Evolutionary conservation across 257 asterid species (phyloP).

Genomic region (Lavandula angustifolia): DNA sequence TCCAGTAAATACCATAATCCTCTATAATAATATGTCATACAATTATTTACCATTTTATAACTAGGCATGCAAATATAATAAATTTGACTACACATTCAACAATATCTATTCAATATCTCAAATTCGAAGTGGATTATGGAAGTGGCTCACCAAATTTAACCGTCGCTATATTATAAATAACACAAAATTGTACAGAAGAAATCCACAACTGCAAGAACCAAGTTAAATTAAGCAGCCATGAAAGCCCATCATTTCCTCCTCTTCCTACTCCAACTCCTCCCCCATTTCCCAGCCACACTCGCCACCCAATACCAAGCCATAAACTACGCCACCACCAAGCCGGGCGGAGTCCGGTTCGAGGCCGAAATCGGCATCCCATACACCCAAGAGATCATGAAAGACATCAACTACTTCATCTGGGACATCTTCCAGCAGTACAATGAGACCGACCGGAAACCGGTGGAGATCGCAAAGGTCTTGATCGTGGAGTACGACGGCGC

Average conservation of each 20-base stretch:
- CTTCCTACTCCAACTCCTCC: conserved; percentile 20
- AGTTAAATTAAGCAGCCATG: conserved; percentile 14
- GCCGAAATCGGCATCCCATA: conserved; percentile 39
- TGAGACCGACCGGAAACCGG: conserved; percentile 22
- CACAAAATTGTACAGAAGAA: background rate
- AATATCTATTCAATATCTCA: background rate
- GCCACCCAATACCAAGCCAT: conserved; percentile 37
- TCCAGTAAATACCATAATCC: too few species aligned
- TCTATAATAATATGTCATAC: too few species aligned
- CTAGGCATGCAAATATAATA: too few species aligned
- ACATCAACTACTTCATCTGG: conserved; percentile 41
- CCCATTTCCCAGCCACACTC: background rate
- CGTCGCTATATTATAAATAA: background rate
- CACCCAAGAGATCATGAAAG: conserved; percentile 32
- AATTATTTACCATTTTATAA: too few species aligned
- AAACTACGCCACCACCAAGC: conserved; percentile 26
- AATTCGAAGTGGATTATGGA: background rate
- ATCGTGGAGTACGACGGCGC: conserved; percentile 41
- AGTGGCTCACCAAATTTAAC: conserved; percentile 28
- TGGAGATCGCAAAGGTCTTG: conserved; percentile 4
- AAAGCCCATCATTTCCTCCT: conserved; percentile 8
- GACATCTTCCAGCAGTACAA: conserved; percentile 38
- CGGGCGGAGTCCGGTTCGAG: conserved; percentile 44
- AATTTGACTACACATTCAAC: background rate
- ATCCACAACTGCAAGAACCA: background rate